A percentile compares a stretch with the other conserved stretches of the same genome.
These are phyloP conservation scores for Gaeumannomyces tritici DNA, from an alignment of 2,329 filamentous ascomycete species.

Conservation along the genomic window DNA sequence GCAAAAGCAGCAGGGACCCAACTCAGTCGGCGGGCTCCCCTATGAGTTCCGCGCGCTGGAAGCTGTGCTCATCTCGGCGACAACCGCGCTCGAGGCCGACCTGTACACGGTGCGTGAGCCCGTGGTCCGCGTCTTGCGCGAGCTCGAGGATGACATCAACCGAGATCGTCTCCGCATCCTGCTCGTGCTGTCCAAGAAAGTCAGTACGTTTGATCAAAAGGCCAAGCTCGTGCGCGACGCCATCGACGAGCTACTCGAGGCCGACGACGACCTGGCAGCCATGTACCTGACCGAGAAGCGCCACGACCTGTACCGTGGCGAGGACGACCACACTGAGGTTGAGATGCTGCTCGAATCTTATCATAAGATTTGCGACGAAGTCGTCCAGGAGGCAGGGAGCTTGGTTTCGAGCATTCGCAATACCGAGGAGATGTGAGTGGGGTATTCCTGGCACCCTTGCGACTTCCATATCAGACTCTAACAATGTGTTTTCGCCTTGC, in stretches of 20 bases:
- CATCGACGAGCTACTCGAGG: slow-evolving; percentile 89
- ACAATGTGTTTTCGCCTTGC: slow-evolving; percentile 7
- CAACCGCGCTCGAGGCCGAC: slow-evolving; percentile 82
- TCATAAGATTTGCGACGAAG: slow-evolving; percentile 95
- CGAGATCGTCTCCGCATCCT: slow-evolving; percentile 84
- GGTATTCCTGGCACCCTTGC: neutral
- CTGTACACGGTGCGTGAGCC: slow-evolving; percentile 91
- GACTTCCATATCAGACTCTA: neutral
- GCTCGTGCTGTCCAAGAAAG: slow-evolving; percentile 87
- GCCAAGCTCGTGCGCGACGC: slow-evolving; percentile 88
- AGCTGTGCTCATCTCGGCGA: slow-evolving; percentile 89
- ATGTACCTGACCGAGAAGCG: slow-evolving; percentile 95
- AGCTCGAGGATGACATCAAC: slow-evolving; percentile 94
- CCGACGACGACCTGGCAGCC: slow-evolving; percentile 84
- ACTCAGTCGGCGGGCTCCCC: slow-evolving; percentile 50
- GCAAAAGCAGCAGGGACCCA: slow-evolving; percentile 49
- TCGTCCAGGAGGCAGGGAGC: slow-evolving; percentile 90
- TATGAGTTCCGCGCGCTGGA: slow-evolving; percentile 97
- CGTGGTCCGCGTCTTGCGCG: slow-evolving; percentile 77
- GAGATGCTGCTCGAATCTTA: slow-evolving; percentile 97
- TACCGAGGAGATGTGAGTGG: slow-evolving; percentile 87
- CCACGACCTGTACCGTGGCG: slow-evolving; percentile 59
- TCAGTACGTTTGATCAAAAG: slow-evolving; percentile 96
- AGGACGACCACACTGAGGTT: slow-evolving; percentile 89
- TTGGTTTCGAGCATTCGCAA: slow-evolving; percentile 91